phyloP scores from a whole-genome alignment of 164 flowering plant genomes.

The Echeveria elegans region DNA sequence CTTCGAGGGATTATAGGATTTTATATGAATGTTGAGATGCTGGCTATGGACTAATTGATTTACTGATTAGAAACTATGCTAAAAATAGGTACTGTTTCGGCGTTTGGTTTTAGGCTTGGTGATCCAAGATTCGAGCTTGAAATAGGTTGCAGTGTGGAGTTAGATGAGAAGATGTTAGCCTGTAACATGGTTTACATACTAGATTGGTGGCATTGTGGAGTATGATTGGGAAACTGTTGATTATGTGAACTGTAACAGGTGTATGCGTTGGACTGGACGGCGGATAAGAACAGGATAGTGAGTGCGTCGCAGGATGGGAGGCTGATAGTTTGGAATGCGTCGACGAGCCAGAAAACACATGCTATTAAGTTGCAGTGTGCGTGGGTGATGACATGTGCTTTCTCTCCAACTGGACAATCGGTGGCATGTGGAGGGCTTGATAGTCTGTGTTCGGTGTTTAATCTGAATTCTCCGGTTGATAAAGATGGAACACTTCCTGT shows the following conservation, averaged over 20 bases:
- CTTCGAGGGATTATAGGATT: conserved; percentile 28
- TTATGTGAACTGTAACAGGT: background rate
- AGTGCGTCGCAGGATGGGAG: conserved; percentile 98
- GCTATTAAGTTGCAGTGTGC: conserved; percentile 94
- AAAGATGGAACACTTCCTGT: conserved; percentile 74
- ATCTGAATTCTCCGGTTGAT: conserved; percentile 69
- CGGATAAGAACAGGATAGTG: conserved; percentile 80
- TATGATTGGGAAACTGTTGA: background rate
- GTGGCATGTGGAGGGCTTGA: conserved; percentile 98
- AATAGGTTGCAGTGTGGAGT: too few relatives aligned
- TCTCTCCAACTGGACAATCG: conserved; percentile 88
- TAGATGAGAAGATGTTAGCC: too few relatives aligned
- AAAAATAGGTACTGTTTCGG: background rate
- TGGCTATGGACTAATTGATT: background rate
- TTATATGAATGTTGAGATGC: background rate
- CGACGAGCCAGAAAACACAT: conserved; percentile 96
- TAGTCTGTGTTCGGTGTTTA: conserved; percentile 86
- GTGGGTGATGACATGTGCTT: conserved; percentile 98
- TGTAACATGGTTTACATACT: too few relatives aligned
- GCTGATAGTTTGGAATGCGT: conserved; percentile 93
- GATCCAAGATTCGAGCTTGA: background rate
- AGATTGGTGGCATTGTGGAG: background rate
- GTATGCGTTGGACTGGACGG: conserved; percentile 77
- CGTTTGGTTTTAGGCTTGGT: background rate
- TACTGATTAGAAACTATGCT: background rate